Conservation (phyloP, 192 early-diverging fungal species). For the Blastocladiella britannica region DNA sequence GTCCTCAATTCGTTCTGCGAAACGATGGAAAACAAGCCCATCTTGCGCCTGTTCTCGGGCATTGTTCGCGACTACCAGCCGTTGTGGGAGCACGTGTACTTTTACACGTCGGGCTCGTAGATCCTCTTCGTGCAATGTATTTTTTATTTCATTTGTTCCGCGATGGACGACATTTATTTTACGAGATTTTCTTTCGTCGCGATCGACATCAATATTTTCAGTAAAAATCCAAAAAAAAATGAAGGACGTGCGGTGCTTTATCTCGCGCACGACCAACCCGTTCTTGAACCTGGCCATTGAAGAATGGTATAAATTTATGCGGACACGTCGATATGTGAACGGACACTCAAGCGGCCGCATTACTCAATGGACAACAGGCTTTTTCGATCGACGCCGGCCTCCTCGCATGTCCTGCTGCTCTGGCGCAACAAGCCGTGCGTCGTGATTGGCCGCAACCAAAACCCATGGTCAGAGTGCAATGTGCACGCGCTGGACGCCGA, state of each 20-base stretch:
- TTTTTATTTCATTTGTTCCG: too few relatives aligned
- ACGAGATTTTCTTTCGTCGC: too few relatives aligned
- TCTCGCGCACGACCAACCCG: conserved; percentile 47
- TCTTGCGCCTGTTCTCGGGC: conserved; percentile 54
- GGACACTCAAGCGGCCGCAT: background rate
- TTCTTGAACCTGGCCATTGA: conserved; percentile 71
- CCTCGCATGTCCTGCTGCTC: conserved; percentile 50
- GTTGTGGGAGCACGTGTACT: conserved; percentile 73
- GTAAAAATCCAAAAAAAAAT: too few relatives aligned
- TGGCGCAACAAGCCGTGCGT: conserved; percentile 76
- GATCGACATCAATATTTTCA: too few relatives aligned
- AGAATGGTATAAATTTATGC: conserved; percentile 30
- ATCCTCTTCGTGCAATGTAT: too few relatives aligned
- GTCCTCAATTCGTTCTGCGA: conserved; percentile 41
- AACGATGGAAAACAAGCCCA: conserved; percentile 44
- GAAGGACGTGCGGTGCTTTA: conserved; percentile 26
- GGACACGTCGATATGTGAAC: background rate
- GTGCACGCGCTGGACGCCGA: conserved; percentile 38
- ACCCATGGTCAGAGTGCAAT: conserved; percentile 91
- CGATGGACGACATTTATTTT: too few relatives aligned
- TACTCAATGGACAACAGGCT: conserved; percentile 29
- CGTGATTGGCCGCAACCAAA: conserved; percentile 93
- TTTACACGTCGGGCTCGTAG: conserved; percentile 52
- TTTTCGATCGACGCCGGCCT: conserved; percentile 46
- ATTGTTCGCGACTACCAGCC: conserved; percentile 73